Evolutionary conservation across 2,329 filamentous ascomycete species (phyloP).

Genomic region (Alternaria triticina): DNA sequence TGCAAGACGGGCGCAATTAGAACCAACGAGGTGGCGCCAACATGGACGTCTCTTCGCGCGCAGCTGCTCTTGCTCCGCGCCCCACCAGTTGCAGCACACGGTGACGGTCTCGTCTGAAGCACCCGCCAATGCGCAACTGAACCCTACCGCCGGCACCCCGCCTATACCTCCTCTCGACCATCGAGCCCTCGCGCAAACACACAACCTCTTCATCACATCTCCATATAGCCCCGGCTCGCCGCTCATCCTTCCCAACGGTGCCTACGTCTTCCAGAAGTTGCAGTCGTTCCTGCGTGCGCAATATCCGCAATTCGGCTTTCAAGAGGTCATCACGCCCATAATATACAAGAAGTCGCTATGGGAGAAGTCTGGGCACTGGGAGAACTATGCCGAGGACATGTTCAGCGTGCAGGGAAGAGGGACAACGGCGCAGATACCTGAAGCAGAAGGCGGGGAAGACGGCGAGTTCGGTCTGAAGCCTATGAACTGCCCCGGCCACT

Average conservation of each 20-base stretch:
- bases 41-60: constrained; percentile 23
- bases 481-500: constrained; percentile 93
- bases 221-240: constrained; percentile 84
- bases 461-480: constrained; percentile 85
- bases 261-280: constrained; percentile 83
- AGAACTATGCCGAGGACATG: constrained; percentile 93
- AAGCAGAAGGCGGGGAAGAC: constrained; percentile 61
- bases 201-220: constrained; percentile 81
- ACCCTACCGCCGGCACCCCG: constrained; percentile 41
- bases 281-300: constrained; percentile 82
- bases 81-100: constrained; percentile 32
- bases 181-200: constrained; percentile 58
- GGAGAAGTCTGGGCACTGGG: constrained; percentile 84
- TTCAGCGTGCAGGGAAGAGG: constrained; percentile 73
- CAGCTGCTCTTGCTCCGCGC: constrained; percentile 45
- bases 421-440: constrained; percentile 52
- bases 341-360: constrained; percentile 90
- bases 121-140: constrained; percentile 30
- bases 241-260: constrained; percentile 81
- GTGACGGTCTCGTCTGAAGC: constrained; percentile 25
- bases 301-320: constrained; percentile 83
- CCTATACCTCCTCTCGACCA: constrained; percentile 56
- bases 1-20: constrained; percentile 14
- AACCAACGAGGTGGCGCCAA: background rate
- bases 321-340: constrained; percentile 86